Conservation (phyloP, 2,329 filamentous ascomycete species). For the Shiraia sp. region DNA sequence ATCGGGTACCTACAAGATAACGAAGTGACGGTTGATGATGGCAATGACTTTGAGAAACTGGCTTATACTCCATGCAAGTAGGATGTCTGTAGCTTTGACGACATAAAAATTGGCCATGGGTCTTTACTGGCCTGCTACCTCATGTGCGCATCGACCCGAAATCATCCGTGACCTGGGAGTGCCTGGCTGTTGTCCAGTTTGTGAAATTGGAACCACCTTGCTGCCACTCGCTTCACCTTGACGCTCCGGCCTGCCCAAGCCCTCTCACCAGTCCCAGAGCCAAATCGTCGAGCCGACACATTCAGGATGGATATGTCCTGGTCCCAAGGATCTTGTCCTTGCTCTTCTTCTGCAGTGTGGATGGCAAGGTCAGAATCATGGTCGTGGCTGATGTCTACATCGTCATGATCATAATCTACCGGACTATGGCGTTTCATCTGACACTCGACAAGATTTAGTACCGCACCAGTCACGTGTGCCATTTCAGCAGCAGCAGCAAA, state of each 20-base stretch:
- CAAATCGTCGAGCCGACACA: slow-evolving; percentile 48
- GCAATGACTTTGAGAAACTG: slow-evolving; percentile 19
- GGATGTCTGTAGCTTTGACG: slow-evolving; percentile 13
- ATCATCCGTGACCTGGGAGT: slow-evolving; percentile 11
- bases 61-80: slow-evolving; percentile 10
- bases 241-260: slow-evolving; percentile 56
- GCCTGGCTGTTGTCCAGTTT: slow-evolving; percentile 11
- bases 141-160: slow-evolving; percentile 1
- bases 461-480: slow-evolving; percentile 46
- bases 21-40: slow-evolving; percentile 31
- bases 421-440: slow-evolving; percentile 5
- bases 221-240: slow-evolving; percentile 47
- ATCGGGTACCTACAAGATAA: slow-evolving; percentile 23
- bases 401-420: slow-evolving; percentile 63
- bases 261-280: slow-evolving; percentile 37
- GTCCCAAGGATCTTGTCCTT: slow-evolving; percentile 47
- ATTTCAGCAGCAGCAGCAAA: slow-evolving; percentile 67
- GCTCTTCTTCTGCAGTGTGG: slow-evolving; percentile 2
- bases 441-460: slow-evolving; percentile 50
- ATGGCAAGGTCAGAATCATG: slow-evolving; percentile 6
- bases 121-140: neutral
- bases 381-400: slow-evolving; percentile 33
- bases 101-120: neutral
- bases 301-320: slow-evolving; percentile 54
- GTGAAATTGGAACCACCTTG: slow-evolving; percentile 49